Evolutionary conservation across 139 green algal species (phyloP).

Genomic region (Chloropicon primus): DNA sequence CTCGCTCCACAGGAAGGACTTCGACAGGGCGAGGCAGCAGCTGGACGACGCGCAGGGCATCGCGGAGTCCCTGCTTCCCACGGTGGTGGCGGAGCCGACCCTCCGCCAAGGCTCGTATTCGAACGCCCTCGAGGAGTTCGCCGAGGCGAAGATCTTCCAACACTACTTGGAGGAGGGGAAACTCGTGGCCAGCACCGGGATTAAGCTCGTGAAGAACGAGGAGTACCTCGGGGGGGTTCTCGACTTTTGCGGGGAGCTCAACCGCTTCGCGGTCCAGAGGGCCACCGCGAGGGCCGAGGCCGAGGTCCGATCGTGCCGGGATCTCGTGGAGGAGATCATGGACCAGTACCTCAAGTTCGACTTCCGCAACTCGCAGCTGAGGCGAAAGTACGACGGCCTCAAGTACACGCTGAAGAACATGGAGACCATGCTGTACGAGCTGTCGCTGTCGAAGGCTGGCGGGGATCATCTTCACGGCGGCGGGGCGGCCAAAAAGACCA

Average conservation of each 20-base stretch:
- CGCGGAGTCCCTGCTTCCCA: conserved; percentile 12
- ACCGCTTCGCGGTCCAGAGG: conserved; percentile 37
- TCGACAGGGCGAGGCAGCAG: conserved; percentile 24
- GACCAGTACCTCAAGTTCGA: conserved; percentile 43
- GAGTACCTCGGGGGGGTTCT: conserved; percentile 47
- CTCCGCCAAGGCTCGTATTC: conserved; percentile 47
- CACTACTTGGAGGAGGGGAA: conserved; percentile 45
- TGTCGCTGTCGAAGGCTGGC: conserved; percentile 39
- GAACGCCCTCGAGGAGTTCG: conserved; percentile 43
- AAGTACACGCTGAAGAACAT: conserved; percentile 73
- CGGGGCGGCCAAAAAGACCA: too few relatives aligned
- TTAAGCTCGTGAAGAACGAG: conserved; percentile 46
- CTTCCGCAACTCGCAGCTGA: conserved; percentile 48
- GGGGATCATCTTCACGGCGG: too few relatives aligned
- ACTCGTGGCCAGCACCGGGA: conserved; percentile 29
- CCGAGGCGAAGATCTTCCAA: conserved; percentile 30
- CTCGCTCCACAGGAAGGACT: conserved; percentile 43
- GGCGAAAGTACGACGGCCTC: conserved; percentile 62
- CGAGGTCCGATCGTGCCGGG: conserved; percentile 36
- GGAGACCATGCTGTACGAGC: conserved; percentile 62
- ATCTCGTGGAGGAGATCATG: conserved; percentile 52
- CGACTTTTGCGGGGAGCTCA: conserved; percentile 72
- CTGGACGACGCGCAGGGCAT: conserved; percentile 21
- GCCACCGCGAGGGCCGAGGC: conserved; percentile 45
- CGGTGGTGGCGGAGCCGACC: conserved; percentile 31